Evolutionary conservation across 116 monocot species (phyloP).

Genomic region (Cymodocea nodosa): DNA sequence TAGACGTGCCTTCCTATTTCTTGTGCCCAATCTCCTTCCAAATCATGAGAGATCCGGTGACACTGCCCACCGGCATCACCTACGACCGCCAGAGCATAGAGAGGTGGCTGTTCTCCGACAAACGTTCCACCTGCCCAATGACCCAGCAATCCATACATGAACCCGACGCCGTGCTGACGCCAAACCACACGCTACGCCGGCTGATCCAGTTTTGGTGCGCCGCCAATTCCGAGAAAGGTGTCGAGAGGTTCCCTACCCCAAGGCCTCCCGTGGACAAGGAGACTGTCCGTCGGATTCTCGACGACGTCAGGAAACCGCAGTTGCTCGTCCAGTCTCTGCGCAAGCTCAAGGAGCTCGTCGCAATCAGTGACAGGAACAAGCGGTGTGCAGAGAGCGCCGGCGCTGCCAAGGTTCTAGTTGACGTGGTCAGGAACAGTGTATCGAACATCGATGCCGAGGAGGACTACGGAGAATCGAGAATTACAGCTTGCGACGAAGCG

Average conservation of each 20-base stretch:
- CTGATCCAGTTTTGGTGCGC: conserved; percentile 55
- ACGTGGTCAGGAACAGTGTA: conserved; percentile 9
- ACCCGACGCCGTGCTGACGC: conserved; percentile 22
- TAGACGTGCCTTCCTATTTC: conserved; percentile 42
- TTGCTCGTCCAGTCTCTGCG: conserved; percentile 10
- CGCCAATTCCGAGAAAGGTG: conserved; percentile 19
- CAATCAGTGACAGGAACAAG: conserved; percentile 46
- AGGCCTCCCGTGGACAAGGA: conserved; percentile 30
- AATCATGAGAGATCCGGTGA: conserved; percentile 84
- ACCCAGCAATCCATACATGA: conserved; percentile 11
- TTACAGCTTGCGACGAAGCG: conserved; percentile 20
- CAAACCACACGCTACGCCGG: conserved; percentile 80
- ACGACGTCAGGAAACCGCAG: conserved; percentile 6
- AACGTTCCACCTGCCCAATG: conserved; percentile 21
- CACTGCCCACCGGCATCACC: conserved; percentile 72
- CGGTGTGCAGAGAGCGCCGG: conserved; percentile 21
- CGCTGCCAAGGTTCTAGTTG: conserved; percentile 16
- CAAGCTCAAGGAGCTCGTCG: conserved; percentile 26
- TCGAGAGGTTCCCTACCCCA: conserved; percentile 36
- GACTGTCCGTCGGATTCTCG: conserved; percentile 22
- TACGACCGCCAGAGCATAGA: conserved; percentile 84
- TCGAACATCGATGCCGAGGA: neutral
- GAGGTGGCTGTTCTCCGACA: conserved; percentile 41
- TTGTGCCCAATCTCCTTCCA: conserved; percentile 75
- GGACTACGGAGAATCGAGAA: neutral